These are phyloP conservation scores for Coemansia sp. DNA, from an alignment of 192 early-diverging fungal genomes.

Conservation along the genomic window DNA sequence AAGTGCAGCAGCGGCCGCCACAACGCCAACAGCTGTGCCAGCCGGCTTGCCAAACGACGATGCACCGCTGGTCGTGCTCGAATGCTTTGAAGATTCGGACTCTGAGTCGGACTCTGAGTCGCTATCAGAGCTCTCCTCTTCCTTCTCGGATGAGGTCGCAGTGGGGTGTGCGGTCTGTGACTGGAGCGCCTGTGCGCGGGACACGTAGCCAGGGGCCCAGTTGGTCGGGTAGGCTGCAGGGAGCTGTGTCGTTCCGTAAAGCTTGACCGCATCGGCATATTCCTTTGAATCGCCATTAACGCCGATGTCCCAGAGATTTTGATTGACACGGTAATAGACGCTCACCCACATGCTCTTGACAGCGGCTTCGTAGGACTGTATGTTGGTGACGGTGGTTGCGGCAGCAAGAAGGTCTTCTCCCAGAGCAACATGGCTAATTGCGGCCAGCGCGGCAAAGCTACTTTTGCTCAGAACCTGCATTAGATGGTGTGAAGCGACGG, in stretches of 20 bases:
- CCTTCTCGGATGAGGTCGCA: not conserved
- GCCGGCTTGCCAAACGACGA: no score
- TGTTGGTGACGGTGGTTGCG: conserved; percentile 23
- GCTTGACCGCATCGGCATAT: conserved; percentile 21
- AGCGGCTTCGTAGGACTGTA: conserved; percentile 5
- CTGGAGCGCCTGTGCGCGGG: conserved; percentile 9
- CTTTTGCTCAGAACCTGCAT: not conserved
- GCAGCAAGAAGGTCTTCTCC: conserved; percentile 14
- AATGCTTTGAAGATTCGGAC: no score
- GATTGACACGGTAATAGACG: conserved; percentile 34
- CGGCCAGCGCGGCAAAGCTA: not conserved
- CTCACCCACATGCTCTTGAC: conserved; percentile 24
- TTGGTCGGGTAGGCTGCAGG: conserved; percentile 13
- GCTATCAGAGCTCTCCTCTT: not conserved
- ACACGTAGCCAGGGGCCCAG: conserved; percentile 20
- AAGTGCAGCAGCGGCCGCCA: no score
- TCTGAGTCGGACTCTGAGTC: no score
- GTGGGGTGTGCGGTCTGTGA: not conserved
- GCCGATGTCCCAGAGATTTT: conserved; percentile 10
- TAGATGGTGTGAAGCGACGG: not conserved
- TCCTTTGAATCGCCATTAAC: not conserved
- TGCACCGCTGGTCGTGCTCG: no score
- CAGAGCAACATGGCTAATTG: not conserved
- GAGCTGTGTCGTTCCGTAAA: conserved; percentile 33
- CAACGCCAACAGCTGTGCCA: no score